Percentiles rank a stretch among this genome's conserved stretches.
These are phyloP conservation scores for Aspergillus pseudoviridinutans DNA, from an alignment of 2,329 filamentous ascomycete genomes.

Conservation along the genomic window DNA sequence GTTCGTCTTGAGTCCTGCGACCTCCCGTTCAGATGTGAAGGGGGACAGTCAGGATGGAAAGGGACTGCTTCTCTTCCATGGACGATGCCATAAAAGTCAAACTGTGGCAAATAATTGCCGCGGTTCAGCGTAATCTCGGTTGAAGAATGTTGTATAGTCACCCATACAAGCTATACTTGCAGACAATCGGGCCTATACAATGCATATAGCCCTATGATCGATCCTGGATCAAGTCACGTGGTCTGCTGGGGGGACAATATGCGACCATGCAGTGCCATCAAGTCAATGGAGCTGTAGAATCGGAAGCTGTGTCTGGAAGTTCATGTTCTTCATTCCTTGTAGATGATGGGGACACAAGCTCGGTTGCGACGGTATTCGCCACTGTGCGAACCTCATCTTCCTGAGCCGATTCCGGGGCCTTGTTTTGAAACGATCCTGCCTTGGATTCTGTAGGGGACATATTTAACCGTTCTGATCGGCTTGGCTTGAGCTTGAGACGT, in stretches of 20 bases:
- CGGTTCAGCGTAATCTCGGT: not conserved
- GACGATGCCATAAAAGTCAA: not conserved
- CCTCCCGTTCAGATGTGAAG: not conserved
- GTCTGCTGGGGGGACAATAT: not conserved
- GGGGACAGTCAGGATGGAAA: not conserved
- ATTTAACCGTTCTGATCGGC: constrained; percentile 27
- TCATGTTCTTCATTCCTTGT: constrained; percentile 15
- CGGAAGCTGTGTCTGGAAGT: constrained; percentile 22
- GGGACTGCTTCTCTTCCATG: not conserved
- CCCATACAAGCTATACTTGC: not conserved
- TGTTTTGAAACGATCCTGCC: constrained; percentile 17
- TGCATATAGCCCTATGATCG: not conserved
- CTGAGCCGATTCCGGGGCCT: constrained; percentile 11
- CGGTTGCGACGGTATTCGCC: constrained; percentile 24
- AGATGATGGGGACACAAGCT: constrained; percentile 18
- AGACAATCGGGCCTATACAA: not conserved
- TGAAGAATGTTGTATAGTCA: not conserved
- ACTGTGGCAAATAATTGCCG: not conserved
- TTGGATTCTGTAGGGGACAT: constrained; percentile 33
- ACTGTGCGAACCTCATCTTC: constrained; percentile 18
- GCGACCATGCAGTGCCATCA: not conserved
- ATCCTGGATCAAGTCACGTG: not conserved
- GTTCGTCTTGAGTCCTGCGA: not conserved
- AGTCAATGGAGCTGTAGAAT: constrained; percentile 19
- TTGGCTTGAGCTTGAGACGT: constrained; percentile 32